phyloP scores from a whole-genome alignment of 257 asterid species.

The Salvia hispanica region DNA sequence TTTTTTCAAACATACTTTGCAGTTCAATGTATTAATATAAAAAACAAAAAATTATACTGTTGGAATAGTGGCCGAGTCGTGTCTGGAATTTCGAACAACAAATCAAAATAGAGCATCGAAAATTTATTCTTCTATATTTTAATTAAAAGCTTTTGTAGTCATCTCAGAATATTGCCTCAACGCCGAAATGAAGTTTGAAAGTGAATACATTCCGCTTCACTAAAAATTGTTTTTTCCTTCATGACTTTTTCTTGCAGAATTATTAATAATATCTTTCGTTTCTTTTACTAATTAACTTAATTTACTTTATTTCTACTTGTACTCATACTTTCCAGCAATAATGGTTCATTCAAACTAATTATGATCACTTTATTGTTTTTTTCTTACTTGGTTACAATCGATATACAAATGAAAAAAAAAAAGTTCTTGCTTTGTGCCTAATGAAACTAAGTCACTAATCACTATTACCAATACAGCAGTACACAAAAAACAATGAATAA shows the following conservation, averaged over 20 bases:
- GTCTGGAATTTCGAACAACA: conserved; percentile 26
- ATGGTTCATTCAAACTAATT: too few species aligned
- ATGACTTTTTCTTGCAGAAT: conserved; percentile 9
- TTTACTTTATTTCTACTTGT: not conserved
- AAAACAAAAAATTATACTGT: not conserved
- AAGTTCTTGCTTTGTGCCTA: too few species aligned
- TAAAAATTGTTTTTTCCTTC: conserved; percentile 7
- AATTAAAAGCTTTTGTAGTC: conserved; percentile 27
- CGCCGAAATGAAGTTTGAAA: conserved; percentile 43
- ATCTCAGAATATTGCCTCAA: conserved; percentile 27
- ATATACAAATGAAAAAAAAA: too few species aligned
- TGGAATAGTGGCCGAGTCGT: conserved; percentile 23
- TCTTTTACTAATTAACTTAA: too few species aligned
- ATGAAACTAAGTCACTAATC: too few species aligned
- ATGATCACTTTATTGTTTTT: too few species aligned
- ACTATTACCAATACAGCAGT: too few species aligned
- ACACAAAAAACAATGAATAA: too few species aligned
- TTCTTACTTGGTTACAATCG: too few species aligned
- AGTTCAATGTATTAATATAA: not conserved
- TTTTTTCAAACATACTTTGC: not conserved
- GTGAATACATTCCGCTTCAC: conserved; percentile 39
- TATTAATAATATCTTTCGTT: not conserved
- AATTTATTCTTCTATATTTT: not conserved
- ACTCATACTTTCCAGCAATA: too few species aligned
- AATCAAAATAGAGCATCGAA: conserved; percentile 11